Base-by-base conservation (phyloP, 1,139 yeast genomes). In the Lizanozyma gosingica region DNA sequence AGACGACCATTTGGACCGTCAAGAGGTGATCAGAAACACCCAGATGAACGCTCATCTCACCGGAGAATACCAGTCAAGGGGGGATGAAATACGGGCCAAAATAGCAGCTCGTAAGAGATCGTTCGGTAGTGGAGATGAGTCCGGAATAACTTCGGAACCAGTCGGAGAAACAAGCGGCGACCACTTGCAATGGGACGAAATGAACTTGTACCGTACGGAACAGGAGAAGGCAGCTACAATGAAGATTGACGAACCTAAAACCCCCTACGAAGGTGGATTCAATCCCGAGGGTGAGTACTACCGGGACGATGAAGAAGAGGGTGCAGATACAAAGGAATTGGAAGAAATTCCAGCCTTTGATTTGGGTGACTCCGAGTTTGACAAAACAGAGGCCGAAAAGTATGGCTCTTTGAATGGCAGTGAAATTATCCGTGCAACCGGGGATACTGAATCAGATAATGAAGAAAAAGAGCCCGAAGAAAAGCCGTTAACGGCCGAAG, bases 201-300 rank as follows among this genome's bases (percentile, higher is more conserved):
- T 79, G 41, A 83, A 82, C 50, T 62, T 83, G 45, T 69, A 78
- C 50, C 62, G 76, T 43, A 73, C 83, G 15, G 92, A 83, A 55
- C 81, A 75, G 53, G 86, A 80, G 50, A 79, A 82, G 56, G 63
- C 73, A 27, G 77, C 90, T 32, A 81, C 86, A 36, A 83, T 83
- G 90, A 76, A 78, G 59, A 88, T 92, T 39, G 95, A 87, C 52
- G 98, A 92, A 60, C 98, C 98, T 33, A 92, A 92, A 67, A 92
- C 98, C 2, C 98, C 98, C 2, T 92, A 84, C 56, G 95, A 86
- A 56, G 95, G 95, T 16, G 95, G 97, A 0, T 84, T 86, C 36
- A 84, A 86, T 51, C 94, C 94, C 2, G 75, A 78, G 43, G 76
- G 80, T 11, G 32, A 50, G 53, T 18, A 15, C 22, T 14, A 36